Percentiles rank a stretch among this genome's conserved stretches.
Evolutionary conservation across 2,329 filamentous ascomycete species (phyloP).

Genomic region (Teratosphaeriaceae sp.): DNA sequence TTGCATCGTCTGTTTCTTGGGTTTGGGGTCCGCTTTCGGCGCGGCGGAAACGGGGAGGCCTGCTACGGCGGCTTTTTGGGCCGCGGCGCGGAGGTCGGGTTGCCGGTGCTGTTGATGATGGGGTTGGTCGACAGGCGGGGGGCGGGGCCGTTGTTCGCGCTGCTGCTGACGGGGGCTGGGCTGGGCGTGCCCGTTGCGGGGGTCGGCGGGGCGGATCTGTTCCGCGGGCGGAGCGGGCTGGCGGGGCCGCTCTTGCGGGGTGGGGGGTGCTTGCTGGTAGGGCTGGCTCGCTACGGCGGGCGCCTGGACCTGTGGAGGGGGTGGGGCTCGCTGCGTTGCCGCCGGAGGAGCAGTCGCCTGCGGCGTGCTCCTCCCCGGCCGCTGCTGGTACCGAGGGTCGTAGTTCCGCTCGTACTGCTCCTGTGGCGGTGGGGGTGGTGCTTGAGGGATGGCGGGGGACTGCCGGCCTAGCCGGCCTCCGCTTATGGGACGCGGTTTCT

Average conservation of each 20-base stretch:
- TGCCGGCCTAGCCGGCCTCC: constrained; percentile 4
- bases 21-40: constrained; percentile 5
- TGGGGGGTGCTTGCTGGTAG: neutral
- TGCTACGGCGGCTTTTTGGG: neutral
- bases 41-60: no score
- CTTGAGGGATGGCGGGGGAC: constrained; percentile 10
- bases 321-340: neutral
- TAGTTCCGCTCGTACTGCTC: constrained; percentile 5
- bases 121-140: neutral
- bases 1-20: constrained; percentile 24
- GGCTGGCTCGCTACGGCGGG: neutral
- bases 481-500: neutral
- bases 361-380: constrained; percentile 5
- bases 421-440: constrained; percentile 4
- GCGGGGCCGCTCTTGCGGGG: no score
- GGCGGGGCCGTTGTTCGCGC: neutral
- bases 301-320: neutral
- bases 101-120: neutral
- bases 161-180: neutral
- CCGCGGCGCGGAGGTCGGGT: neutral
- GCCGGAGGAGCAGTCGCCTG: neutral
- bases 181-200: constrained; percentile 4
- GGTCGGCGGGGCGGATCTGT: neutral
- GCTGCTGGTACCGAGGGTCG: constrained; percentile 27
- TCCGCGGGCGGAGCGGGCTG: neutral